phyloP scores from a whole-genome alignment of 1,284 basidiomycete species.

The Ustilago hordei region DNA sequence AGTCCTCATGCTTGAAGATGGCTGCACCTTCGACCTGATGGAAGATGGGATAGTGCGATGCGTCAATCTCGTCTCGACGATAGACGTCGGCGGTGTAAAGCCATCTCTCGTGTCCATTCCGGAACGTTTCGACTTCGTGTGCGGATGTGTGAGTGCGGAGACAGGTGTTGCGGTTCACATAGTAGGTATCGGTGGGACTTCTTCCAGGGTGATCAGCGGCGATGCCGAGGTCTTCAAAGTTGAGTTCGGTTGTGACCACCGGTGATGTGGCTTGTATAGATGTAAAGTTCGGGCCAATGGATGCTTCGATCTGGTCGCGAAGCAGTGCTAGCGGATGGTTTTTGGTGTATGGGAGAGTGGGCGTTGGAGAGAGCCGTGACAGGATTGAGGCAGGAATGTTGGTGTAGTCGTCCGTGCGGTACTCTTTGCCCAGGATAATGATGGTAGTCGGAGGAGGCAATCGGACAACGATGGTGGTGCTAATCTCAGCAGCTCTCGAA shows the following conservation, averaged over 20 bases:
- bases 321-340: conserved; percentile 89
- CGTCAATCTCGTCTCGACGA: conserved; percentile 96
- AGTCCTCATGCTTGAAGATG: conserved; percentile 74
- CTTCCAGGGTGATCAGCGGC: conserved; percentile 93
- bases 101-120: conserved; percentile 82
- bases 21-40: conserved; percentile 98
- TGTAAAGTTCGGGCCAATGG: conserved; percentile 74
- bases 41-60: conserved; percentile 96
- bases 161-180: conserved; percentile 89
- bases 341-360: conserved; percentile 78
- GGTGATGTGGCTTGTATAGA: conserved; percentile 79
- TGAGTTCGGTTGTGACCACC: conserved; percentile 88
- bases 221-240: conserved; percentile 98
- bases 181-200: conserved; percentile 91
- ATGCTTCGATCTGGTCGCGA: conserved; percentile 83
- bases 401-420: conserved; percentile 81
- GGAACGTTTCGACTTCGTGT: conserved; percentile 94
- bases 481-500: not conserved
- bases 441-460: conserved; percentile 31
- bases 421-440: conserved; percentile 66
- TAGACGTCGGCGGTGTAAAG: conserved; percentile 98
- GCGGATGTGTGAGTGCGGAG: conserved; percentile 97
- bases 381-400: conserved; percentile 89
- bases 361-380: conserved; percentile 77
- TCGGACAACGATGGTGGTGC: not conserved